These are phyloP conservation scores for Phytophthora pseudosyringae DNA, from an alignment of 352 stramenopile genomes.

Conservation along the genomic window DNA sequence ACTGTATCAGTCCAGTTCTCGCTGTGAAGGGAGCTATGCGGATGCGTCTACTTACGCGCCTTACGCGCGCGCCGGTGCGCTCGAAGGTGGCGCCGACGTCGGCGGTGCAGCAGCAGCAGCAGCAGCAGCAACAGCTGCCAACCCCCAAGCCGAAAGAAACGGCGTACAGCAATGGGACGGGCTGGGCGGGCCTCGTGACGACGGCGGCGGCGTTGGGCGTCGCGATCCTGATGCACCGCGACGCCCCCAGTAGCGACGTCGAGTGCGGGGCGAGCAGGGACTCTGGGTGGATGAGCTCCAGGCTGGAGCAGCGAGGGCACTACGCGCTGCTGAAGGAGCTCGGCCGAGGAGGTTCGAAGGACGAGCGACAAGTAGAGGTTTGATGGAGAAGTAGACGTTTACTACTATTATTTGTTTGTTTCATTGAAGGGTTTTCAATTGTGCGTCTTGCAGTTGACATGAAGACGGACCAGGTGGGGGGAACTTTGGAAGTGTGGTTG, in stretches of 20 bases:
- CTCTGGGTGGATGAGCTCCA: conserved; percentile 9
- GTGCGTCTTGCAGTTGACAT: conserved; percentile 71
- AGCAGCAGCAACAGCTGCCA: conserved; percentile 5
- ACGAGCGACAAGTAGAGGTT: not conserved
- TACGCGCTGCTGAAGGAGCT: conserved; percentile 74
- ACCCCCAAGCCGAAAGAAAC: conserved; percentile 6
- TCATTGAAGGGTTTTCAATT: conserved; percentile 59
- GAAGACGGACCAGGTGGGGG: conserved; percentile 48
- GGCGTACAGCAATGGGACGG: conserved; percentile 31
- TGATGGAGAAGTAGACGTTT: not conserved
- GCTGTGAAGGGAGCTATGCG: conserved; percentile 14
- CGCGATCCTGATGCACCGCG: conserved; percentile 12
- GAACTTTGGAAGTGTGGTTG: no score
- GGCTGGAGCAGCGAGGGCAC: conserved; percentile 38
- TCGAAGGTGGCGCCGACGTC: conserved; percentile 18
- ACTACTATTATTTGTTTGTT: conserved; percentile 13
- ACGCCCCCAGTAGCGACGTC: conserved; percentile 21
- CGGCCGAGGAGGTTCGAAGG: conserved; percentile 55
- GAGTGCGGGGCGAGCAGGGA: conserved; percentile 31
- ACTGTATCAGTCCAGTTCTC: conserved; percentile 4
- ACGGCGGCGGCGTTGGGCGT: conserved; percentile 26
- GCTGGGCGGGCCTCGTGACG: conserved; percentile 30
- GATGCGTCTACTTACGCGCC: conserved; percentile 24
- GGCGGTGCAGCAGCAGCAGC: conserved; percentile 2
- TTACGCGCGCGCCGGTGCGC: conserved; percentile 16